Percentiles rank a stretch among this genome's conserved stretches.
phyloP scores from a whole-genome alignment of 257 asterid species.

The Primulina eburnea region DNA sequence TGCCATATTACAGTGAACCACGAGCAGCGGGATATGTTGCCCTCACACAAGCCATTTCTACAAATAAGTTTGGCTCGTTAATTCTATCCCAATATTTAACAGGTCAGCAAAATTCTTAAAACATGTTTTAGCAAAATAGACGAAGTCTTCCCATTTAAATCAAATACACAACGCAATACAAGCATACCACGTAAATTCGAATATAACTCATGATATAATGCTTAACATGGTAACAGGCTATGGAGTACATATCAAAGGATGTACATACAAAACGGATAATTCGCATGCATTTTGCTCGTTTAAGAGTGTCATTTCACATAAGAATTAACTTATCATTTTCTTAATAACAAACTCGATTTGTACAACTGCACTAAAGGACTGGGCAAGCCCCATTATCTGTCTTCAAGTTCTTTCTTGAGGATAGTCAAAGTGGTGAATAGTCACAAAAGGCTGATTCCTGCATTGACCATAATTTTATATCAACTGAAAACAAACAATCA shows the following conservation, averaged over 20 bases:
- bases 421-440: conserved; percentile 62
- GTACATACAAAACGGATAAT: background rate
- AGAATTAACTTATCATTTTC: background rate
- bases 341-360: background rate
- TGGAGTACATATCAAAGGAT: no score
- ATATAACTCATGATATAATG: background rate
- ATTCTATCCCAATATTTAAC: conserved; percentile 61
- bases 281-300: background rate
- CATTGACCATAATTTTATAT: background rate
- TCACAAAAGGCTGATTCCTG: conserved; percentile 79
- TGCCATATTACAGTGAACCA: conserved; percentile 74
- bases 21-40: conserved; percentile 58
- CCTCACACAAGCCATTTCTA: conserved; percentile 44
- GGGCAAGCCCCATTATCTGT: conserved; percentile 66
- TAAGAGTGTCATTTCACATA: background rate
- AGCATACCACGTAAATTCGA: background rate
- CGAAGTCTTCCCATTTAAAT: conserved; percentile 57
- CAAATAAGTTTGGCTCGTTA: conserved; percentile 58
- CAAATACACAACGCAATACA: background rate
- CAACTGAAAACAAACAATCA: background rate
- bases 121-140: conserved; percentile 51
- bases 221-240: background rate
- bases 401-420: conserved; percentile 79
- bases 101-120: conserved; percentile 58
- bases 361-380: conserved; percentile 75